phyloP scores from a whole-genome alignment of 345 rosid genomes.

The Brassica juncea region DNA sequence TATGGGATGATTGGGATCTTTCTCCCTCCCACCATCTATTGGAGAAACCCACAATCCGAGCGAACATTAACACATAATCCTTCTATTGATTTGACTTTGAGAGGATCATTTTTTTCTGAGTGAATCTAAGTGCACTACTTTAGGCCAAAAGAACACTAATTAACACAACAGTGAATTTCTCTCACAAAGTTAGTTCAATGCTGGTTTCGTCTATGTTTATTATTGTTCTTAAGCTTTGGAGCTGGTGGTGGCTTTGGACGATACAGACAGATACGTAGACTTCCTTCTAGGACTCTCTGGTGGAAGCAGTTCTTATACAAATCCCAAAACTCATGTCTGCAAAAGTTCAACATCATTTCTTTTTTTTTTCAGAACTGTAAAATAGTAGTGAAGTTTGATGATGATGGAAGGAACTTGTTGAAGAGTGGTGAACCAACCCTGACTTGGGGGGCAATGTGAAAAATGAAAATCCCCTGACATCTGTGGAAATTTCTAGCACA shows the following conservation, averaged over 20 bases:
- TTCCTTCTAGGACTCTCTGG: slow-evolving; percentile 54
- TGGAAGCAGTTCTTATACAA: slow-evolving; percentile 75
- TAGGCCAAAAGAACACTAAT: not conserved
- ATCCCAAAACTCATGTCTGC: slow-evolving; percentile 91
- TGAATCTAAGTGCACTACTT: slow-evolving; percentile 22
- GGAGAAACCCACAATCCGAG: slow-evolving; percentile 32
- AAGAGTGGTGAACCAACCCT: slow-evolving; percentile 46
- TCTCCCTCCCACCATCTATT: slow-evolving; percentile 32
- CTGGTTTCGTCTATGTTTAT: slow-evolving; percentile 1
- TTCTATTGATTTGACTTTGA: slow-evolving; percentile 14
- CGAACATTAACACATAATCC: not conserved
- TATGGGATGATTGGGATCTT: slow-evolving; percentile 25
- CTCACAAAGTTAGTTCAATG: not conserved
- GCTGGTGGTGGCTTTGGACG: slow-evolving; percentile 50
- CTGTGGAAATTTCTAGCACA: slow-evolving; percentile 61
- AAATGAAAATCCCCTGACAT: slow-evolving; percentile 81
- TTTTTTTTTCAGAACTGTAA: not conserved
- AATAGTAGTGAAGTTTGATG: not conserved
- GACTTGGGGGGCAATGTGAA: slow-evolving; percentile 79
- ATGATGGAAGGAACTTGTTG: not conserved
- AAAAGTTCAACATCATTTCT: not conserved
- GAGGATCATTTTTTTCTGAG: not conserved
- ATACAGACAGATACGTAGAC: slow-evolving; percentile 60
- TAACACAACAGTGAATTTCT: not conserved
- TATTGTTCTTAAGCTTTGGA: slow-evolving; percentile 42